These are phyloP conservation scores for Exophiala sideris DNA, from an alignment of 2,329 filamentous ascomycete species.

Conservation along the genomic window DNA sequence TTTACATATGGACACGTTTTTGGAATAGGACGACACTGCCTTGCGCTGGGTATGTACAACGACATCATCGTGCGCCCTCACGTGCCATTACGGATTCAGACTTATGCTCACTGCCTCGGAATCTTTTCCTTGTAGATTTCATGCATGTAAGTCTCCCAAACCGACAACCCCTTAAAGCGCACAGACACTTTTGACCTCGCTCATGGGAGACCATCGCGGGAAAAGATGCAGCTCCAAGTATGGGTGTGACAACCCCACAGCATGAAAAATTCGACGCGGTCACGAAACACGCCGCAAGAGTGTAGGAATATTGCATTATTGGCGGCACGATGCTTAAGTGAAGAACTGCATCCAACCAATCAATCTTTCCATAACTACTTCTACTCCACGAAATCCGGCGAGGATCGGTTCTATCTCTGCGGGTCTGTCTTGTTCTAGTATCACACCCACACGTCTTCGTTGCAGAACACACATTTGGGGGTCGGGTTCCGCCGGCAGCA, in stretches of 20 bases:
- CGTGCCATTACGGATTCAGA: conserved; percentile 3
- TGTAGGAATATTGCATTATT: background rate
- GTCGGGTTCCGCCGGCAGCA: too few species aligned
- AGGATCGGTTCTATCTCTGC: conserved; percentile 1
- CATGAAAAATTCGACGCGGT: conserved; percentile 3
- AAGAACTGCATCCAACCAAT: background rate
- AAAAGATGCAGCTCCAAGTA: too few species aligned
- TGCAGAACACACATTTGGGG: too few species aligned
- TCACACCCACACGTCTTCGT: too few species aligned
- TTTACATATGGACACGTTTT: background rate
- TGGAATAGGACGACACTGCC: background rate
- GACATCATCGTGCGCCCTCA: conserved; percentile 19
- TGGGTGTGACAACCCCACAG: background rate
- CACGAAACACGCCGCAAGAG: background rate
- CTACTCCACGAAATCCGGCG: conserved; percentile 2
- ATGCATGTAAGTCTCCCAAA: too few species aligned
- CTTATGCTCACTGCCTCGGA: background rate
- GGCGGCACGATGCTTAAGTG: background rate
- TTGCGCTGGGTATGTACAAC: background rate
- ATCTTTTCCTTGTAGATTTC: too few species aligned
- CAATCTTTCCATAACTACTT: background rate
- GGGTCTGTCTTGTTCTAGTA: too few species aligned
- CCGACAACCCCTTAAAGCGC: too few species aligned
- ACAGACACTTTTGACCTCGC: too few species aligned
- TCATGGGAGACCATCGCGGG: too few species aligned